These are phyloP conservation scores for Plantago coronopus DNA, from an alignment of 305 asterid species.

Conservation along the genomic window DNA sequence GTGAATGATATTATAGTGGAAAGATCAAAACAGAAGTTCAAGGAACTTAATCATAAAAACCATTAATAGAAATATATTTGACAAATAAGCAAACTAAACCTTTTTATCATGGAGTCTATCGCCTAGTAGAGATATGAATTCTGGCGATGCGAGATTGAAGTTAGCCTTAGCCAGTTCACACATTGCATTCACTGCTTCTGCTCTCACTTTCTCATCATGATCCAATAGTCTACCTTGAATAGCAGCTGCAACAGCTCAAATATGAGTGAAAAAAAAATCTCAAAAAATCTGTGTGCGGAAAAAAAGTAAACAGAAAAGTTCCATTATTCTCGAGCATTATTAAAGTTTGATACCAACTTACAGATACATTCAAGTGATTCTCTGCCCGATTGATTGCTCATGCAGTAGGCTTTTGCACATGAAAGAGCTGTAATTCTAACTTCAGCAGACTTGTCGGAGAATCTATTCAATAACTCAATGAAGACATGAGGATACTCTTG, in stretches of 20 bases:
- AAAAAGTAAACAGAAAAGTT: conserved; percentile 16
- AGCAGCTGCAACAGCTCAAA: conserved; percentile 51
- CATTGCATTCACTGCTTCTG: conserved; percentile 49
- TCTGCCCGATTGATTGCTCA: conserved; percentile 43
- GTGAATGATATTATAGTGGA: conserved; percentile 22
- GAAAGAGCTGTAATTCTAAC: conserved; percentile 80
- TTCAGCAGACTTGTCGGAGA: conserved; percentile 76
- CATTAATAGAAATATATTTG: conserved; percentile 18
- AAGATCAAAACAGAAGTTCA: conserved; percentile 19
- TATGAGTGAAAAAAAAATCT: conserved; percentile 21
- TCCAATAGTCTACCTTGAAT: conserved; percentile 48
- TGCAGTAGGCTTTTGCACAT: conserved; percentile 66
- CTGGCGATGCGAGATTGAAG: conserved; percentile 39
- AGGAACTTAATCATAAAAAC: conserved; percentile 17
- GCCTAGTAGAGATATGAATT: conserved; percentile 54
- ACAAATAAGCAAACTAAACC: conserved; percentile 38
- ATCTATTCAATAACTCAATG: conserved; percentile 68
- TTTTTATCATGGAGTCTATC: conserved; percentile 91
- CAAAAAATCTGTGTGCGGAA: conserved; percentile 13
- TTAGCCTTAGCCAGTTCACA: conserved; percentile 67
- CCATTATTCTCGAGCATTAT: conserved; percentile 11
- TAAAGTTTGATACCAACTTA: conserved; percentile 41
- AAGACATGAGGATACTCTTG: conserved; percentile 55
- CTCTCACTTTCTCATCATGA: conserved; percentile 55
- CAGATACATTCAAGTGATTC: conserved; percentile 60